These are phyloP conservation scores for Penicillium sp. DNA, from an alignment of 2,329 filamentous ascomycete species.

Conservation along the genomic window DNA sequence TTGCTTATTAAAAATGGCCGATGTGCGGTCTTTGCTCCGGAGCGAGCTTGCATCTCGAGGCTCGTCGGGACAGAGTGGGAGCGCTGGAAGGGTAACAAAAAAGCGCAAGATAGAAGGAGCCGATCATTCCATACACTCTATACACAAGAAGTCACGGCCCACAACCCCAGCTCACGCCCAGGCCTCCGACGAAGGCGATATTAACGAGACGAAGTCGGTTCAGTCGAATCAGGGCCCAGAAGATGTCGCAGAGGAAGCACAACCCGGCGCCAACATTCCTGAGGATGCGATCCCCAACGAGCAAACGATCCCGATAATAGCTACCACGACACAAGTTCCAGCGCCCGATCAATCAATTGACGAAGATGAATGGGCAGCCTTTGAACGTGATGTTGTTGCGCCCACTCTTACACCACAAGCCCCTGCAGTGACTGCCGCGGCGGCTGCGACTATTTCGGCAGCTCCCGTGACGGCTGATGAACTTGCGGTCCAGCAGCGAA, in stretches of 20 bases:
- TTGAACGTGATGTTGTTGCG: constrained; percentile 73
- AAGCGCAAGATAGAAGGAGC: constrained; percentile 53
- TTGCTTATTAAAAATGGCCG: constrained; percentile 56
- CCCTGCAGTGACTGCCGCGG: constrained; percentile 28
- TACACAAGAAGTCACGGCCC: constrained; percentile 43
- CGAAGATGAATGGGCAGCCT: constrained; percentile 81
- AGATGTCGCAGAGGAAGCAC: constrained; percentile 24
- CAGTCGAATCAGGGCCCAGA: not conserved
- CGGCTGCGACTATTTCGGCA: constrained; percentile 62
- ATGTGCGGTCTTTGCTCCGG: constrained; percentile 74
- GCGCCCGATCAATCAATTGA: constrained; percentile 46
- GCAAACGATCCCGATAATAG: constrained; percentile 3
- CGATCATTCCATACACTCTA: constrained; percentile 30
- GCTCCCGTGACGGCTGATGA: constrained; percentile 64
- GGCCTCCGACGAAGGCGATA: constrained; percentile 26
- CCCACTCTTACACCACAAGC: constrained; percentile 32
- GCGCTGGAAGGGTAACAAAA: constrained; percentile 39
- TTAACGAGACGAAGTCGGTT: constrained; percentile 1
- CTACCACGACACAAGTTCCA: constrained; percentile 9
- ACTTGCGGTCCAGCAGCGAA: constrained; percentile 51
- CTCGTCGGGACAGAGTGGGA: constrained; percentile 56
- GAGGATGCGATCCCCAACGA: constrained; percentile 11
- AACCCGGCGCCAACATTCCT: constrained; percentile 22
- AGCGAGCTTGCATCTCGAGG: constrained; percentile 71
- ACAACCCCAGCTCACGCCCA: constrained; percentile 28